Conservation (phyloP, 768 basidiomycete species). For the Lactarius hatsudake region DNA sequence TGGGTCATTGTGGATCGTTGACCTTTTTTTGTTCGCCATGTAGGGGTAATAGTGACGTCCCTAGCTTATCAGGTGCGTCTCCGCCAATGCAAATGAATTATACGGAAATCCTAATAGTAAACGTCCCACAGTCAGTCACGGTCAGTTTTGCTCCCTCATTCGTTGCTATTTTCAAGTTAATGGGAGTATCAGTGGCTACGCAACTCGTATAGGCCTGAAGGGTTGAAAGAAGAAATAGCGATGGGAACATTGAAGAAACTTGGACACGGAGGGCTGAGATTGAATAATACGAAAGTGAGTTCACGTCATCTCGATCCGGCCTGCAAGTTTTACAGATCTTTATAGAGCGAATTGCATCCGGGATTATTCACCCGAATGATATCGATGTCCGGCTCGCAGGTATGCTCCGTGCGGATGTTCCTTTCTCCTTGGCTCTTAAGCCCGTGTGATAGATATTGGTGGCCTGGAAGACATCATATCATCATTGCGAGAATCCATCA, state of each 20-base stretch:
- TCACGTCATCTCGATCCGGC: neutral
- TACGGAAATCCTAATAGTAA: neutral
- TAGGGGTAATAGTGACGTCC: slow-evolving; percentile 45
- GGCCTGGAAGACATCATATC: slow-evolving; percentile 91
- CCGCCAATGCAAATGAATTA: neutral
- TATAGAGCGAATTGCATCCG: slow-evolving; percentile 80
- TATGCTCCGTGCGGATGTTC: slow-evolving; percentile 34
- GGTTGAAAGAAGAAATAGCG: slow-evolving; percentile 44
- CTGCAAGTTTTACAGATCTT: slow-evolving; percentile 11
- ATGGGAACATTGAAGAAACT: slow-evolving; percentile 65
- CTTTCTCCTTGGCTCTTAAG: neutral
- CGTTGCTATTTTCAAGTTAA: neutral
- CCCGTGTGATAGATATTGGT: slow-evolving; percentile 64
- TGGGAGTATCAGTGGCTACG: slow-evolving; percentile 56
- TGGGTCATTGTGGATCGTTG: neutral
- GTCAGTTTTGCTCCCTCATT: slow-evolving; percentile 40
- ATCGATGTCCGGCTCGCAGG: slow-evolving; percentile 75
- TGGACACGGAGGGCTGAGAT: slow-evolving; percentile 45
- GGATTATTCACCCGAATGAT: slow-evolving; percentile 90
- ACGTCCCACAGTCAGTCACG: slow-evolving; percentile 47
- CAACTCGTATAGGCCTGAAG: slow-evolving; percentile 45
- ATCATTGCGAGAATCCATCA: slow-evolving; percentile 90
- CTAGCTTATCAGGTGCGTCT: slow-evolving; percentile 49
- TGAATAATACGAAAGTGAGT: slow-evolving; percentile 75
- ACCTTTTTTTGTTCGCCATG: slow-evolving; percentile 1